Conservation (phyloP, 108 stramenopile species). For the Asterionellopsis glacialis region DNA sequence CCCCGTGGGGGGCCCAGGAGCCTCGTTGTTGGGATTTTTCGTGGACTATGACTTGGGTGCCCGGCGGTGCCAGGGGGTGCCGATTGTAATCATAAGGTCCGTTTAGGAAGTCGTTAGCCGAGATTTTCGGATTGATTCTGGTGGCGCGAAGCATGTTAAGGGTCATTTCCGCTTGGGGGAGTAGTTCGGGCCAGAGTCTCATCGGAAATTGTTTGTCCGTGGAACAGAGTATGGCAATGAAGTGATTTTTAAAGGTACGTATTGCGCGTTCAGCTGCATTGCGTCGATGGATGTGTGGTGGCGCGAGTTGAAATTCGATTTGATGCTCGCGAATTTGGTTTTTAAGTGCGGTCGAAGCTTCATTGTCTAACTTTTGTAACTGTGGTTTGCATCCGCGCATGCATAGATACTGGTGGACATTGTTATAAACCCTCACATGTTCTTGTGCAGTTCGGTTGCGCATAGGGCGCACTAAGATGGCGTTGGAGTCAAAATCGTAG, state of each 20-base stretch:
- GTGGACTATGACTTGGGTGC: too few relatives aligned
- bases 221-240: constrained; percentile 16
- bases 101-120: constrained; percentile 25
- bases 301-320: constrained; percentile 6
- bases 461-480: constrained; percentile 20
- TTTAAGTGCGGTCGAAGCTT: constrained; percentile 10
- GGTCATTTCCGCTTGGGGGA: constrained; percentile 24
- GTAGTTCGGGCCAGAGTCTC: constrained; percentile 14
- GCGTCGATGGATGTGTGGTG: too few relatives aligned
- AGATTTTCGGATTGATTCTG: constrained; percentile 27
- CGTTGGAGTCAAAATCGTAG: constrained; percentile 17
- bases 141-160: constrained; percentile 33
- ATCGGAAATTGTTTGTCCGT: constrained; percentile 16
- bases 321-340: constrained; percentile 15
- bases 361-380: too few relatives aligned
- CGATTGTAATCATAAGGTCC: constrained; percentile 35
- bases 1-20: constrained; percentile 23
- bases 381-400: too few relatives aligned
- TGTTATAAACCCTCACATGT: not conserved
- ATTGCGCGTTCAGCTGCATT: too few relatives aligned
- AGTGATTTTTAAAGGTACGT: too few relatives aligned
- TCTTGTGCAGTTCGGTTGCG: constrained; percentile 3
- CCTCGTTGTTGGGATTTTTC: constrained; percentile 8
- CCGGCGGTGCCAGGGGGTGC: constrained; percentile 39
- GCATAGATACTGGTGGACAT: constrained; percentile 18